Evolutionary conservation across 2,329 filamentous ascomycete species (phyloP).

Genomic region (Phaeophleospora eucalypticola): DNA sequence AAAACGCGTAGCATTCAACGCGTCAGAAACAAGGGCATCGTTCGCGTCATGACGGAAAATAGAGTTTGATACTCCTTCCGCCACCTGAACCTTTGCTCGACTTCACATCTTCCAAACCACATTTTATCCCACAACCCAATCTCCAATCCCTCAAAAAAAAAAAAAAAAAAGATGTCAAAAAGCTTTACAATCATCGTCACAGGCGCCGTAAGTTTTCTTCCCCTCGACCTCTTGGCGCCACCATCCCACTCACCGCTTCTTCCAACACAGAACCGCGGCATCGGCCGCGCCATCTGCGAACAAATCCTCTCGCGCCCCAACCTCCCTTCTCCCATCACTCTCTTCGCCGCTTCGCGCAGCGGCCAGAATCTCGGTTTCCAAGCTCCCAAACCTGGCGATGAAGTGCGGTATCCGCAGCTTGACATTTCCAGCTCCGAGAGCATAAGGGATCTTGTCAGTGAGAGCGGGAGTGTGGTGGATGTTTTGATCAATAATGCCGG

Average conservation of each 20-base stretch:
- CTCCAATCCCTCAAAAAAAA: background rate
- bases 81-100: background rate
- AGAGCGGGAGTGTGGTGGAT: slow-evolving; percentile 15
- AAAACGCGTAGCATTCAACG: no score
- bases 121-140: no score
- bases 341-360: slow-evolving; percentile 33
- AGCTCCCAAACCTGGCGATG: slow-evolving; percentile 8
- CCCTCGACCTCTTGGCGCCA: background rate
- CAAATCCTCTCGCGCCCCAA: slow-evolving; percentile 25
- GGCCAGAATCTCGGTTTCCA: slow-evolving; percentile 29
- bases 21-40: no score
- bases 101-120: background rate
- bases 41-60: background rate
- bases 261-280: slow-evolving; percentile 32
- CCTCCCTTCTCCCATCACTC: slow-evolving; percentile 21
- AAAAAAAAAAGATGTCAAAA: slow-evolving; percentile 24
- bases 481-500: slow-evolving; percentile 38
- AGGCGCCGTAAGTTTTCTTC: slow-evolving; percentile 30
- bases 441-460: slow-evolving; percentile 27
- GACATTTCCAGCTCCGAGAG: slow-evolving; percentile 29
- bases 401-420: slow-evolving; percentile 30
- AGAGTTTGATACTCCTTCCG: background rate
- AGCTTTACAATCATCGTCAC: slow-evolving; percentile 33
- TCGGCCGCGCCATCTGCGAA: slow-evolving; percentile 34
- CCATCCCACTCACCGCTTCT: background rate